Percentiles rank a stretch among this genome's conserved stretches.
phyloP scores from a whole-genome alignment of 495 filamentous ascomycete genomes.

The Cetradonia linearis region DNA sequence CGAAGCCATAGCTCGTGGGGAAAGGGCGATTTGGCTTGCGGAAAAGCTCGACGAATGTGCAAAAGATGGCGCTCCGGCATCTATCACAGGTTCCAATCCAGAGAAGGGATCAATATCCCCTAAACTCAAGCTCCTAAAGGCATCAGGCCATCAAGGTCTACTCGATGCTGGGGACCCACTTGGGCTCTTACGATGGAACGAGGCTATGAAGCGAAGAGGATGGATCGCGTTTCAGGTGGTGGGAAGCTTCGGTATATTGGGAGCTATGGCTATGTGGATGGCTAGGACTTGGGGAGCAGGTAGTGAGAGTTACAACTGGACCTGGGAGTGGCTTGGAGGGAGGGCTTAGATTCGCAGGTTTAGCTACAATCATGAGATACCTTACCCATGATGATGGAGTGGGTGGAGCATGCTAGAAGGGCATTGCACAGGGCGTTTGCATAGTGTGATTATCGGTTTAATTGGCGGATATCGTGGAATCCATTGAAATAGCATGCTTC shows the following conservation, averaged over 20 bases:
- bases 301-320: constrained; percentile 11
- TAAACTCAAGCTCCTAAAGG: background rate
- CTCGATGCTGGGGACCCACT: constrained; percentile 59
- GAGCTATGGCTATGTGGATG: constrained; percentile 61
- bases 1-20: constrained; percentile 55
- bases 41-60: constrained; percentile 66
- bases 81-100: constrained; percentile 34
- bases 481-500: no score
- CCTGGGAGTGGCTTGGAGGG: constrained; percentile 11
- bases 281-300: constrained; percentile 34
- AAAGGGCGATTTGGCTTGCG: constrained; percentile 70
- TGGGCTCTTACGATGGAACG: constrained; percentile 59
- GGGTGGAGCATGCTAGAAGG: constrained; percentile 4
- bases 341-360: background rate
- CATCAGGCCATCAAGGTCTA: constrained; percentile 23
- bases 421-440: background rate
- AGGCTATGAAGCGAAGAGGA: constrained; percentile 54
- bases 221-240: constrained; percentile 67
- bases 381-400: constrained; percentile 11
- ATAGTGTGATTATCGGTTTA: no score
- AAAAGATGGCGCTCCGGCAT: constrained; percentile 57
- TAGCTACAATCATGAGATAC: background rate
- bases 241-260: constrained; percentile 63
- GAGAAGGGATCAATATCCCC: background rate
- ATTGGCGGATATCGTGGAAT: no score